A percentile compares a stretch with the other conserved stretches of the same genome.
Evolutionary conservation across 192 early-diverging fungal genomes (phyloP).

Genomic region (Podila minutissima): DNA sequence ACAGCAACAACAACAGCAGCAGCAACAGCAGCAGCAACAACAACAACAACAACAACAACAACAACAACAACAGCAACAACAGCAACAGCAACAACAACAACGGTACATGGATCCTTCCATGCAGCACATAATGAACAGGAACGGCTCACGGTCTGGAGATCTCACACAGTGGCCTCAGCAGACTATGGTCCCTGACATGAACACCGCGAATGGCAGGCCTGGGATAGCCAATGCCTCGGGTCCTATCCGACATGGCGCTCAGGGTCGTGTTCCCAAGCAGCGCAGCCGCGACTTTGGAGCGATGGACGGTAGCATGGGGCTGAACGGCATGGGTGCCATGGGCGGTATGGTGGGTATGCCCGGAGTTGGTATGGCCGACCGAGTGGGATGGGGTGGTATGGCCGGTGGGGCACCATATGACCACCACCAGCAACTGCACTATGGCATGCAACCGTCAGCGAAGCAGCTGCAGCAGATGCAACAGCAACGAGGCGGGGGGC

Average conservation of each 20-base stretch:
- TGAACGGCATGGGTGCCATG: constrained; percentile 31
- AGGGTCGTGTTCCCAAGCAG: constrained; percentile 33
- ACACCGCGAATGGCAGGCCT: background rate
- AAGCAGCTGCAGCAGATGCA: background rate
- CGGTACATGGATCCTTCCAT: constrained; percentile 26
- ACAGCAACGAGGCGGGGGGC: background rate
- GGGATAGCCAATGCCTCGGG: background rate
- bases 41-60: constrained; percentile 16
- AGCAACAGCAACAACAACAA: constrained; percentile 22
- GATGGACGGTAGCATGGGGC: constrained; percentile 21
- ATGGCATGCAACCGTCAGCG: background rate
- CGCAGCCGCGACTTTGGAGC: constrained; percentile 38
- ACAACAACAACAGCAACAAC: constrained; percentile 16
- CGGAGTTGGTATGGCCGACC: constrained; percentile 10
- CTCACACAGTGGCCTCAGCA: constrained; percentile 9
- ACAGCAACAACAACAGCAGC: constrained; percentile 23
- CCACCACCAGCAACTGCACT: constrained; percentile 6
- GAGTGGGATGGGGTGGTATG: constrained; percentile 14
- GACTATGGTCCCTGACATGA: constrained; percentile 6
- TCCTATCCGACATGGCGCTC: constrained; percentile 28
- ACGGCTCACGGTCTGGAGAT: constrained; percentile 22
- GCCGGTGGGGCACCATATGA: constrained; percentile 18
- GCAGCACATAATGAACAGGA: constrained; percentile 15
- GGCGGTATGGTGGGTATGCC: constrained; percentile 34
- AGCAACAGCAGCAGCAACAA: constrained; percentile 20